Percentiles rank a stretch among this genome's conserved stretches.
Conservation (phyloP, 23 red algal species). For the Gracilaria caudata region DNA sequence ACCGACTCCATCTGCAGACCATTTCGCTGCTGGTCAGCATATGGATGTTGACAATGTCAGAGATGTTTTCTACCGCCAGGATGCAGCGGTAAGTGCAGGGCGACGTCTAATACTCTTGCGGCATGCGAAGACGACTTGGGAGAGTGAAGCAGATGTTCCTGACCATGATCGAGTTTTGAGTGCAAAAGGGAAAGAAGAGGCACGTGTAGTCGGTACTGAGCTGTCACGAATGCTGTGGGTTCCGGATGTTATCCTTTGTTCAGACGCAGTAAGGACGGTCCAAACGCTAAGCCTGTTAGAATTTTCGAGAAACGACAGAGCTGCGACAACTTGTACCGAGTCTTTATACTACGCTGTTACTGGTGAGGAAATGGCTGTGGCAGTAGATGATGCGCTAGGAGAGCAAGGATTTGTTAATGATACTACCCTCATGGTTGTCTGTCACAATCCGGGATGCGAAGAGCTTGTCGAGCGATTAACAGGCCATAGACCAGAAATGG, state of each 20-base stretch:
- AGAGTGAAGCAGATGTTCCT: constrained; percentile 24
- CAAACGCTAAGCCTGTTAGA: constrained; percentile 62
- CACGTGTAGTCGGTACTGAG: constrained; percentile 39
- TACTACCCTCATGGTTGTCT: constrained; percentile 51
- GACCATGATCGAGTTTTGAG: constrained; percentile 66
- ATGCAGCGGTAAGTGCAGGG: neutral
- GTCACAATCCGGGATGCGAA: constrained; percentile 74
- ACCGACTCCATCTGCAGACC: neutral
- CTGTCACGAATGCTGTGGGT: constrained; percentile 30
- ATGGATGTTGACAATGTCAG: constrained; percentile 24
- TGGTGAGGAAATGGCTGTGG: constrained; percentile 66
- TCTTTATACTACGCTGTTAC: constrained; percentile 68
- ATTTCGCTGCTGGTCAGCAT: neutral
- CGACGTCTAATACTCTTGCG: constrained; percentile 51
- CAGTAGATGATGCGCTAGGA: constrained; percentile 47
- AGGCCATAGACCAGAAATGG: constrained; percentile 43
- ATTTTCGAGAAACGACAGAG: constrained; percentile 25
- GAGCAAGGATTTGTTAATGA: constrained; percentile 29
- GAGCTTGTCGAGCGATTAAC: constrained; percentile 68
- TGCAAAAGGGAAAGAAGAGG: constrained; percentile 53
- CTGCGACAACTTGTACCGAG: constrained; percentile 41
- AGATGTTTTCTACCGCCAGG: constrained; percentile 14
- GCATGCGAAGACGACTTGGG: constrained; percentile 67
- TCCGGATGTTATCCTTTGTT: constrained; percentile 53
- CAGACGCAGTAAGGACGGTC: constrained; percentile 62